Conservation (phyloP, 208 protist species). For the Leishmania mexicana region DNA sequence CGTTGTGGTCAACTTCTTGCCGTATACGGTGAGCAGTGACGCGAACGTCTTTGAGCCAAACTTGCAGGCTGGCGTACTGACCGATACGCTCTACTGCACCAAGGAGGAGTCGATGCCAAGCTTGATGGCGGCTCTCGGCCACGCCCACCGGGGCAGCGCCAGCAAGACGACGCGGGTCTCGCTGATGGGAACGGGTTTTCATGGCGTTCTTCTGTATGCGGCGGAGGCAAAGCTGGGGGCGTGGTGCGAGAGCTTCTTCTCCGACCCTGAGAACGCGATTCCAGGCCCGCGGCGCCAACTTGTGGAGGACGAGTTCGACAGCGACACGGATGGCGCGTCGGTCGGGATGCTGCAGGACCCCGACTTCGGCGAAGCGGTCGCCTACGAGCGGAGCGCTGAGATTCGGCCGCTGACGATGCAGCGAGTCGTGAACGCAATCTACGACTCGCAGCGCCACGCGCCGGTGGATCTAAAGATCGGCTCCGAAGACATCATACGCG, state of each 20-base stretch:
- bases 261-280: slow-evolving; percentile 25
- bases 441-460: slow-evolving; percentile 74
- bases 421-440: slow-evolving; percentile 80
- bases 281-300: slow-evolving; percentile 15
- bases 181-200: not conserved
- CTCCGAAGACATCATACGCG: slow-evolving; percentile 60
- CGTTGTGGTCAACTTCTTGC: slow-evolving; percentile 58
- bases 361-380: slow-evolving; percentile 77
- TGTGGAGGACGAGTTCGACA: slow-evolving; percentile 53
- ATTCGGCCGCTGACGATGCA: slow-evolving; percentile 69
- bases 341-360: slow-evolving; percentile 28
- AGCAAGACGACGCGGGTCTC: slow-evolving; percentile 6
- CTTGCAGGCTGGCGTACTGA: slow-evolving; percentile 35
- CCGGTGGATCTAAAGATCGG: slow-evolving; percentile 79
- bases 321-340: slow-evolving; percentile 37
- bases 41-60: slow-evolving; percentile 24
- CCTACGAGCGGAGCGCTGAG: slow-evolving; percentile 80
- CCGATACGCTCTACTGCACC: slow-evolving; percentile 40
- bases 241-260: slow-evolving; percentile 62
- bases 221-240: slow-evolving; percentile 40
- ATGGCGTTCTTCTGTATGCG: slow-evolving; percentile 32
- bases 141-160: slow-evolving; percentile 10
- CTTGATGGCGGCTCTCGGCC: slow-evolving; percentile 22
- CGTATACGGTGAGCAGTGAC: slow-evolving; percentile 8
- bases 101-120: slow-evolving; percentile 24